Evolutionary conservation across 768 basidiomycete species (phyloP), one percentile per base, ranked within the genome.

Genomic region (Lentinus tigrinus): DNA sequence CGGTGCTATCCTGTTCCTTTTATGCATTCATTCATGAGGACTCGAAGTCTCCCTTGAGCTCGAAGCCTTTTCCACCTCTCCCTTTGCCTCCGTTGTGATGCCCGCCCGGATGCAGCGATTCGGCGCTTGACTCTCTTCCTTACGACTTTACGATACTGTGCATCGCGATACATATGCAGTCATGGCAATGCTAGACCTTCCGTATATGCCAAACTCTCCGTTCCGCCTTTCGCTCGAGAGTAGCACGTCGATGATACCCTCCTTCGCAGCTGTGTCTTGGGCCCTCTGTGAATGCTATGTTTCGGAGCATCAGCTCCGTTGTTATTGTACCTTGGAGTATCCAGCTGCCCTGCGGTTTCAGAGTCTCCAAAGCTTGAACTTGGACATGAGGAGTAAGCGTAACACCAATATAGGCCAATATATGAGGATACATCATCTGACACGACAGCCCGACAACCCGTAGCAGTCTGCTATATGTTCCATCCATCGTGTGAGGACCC

Each of bases 1-100:
- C 55, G 54, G 47, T 27, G 47, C 27, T 34, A 49, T 49, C 47
- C 59, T 44, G 57, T 56, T 49, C 47, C 60, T 38, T 64, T 56
- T 40, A 61, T 52, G 38, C 58, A 54, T 39, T 54, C 58, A 19
- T n/a, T 58, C 57, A 52, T 47, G 27, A 46, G 17, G 52, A n/a
- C n/a, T n/a, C n/a, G n/a, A n/a, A 21, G 52, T 53, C 51, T 55
- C 46, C 56, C 54, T 52, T 31, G 31, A 31, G 31, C 31, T 31
- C 31, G 31, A 31, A 11, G n/a, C n/a, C 40, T 39, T 43, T 27
- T 47, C 40, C 52, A 27, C 34, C 44, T 16, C 9, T 40, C 39
- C 16, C 6, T 16, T 40, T 19, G 39, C 14, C n/a, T n/a, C n/a
- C n/a, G n/a, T n/a, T n/a, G n/a, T 17, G 16, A 6, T 40, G 39